phyloP scores from a whole-genome alignment of 352 stramenopile genomes.

The Globisporangium irregulare region DNA sequence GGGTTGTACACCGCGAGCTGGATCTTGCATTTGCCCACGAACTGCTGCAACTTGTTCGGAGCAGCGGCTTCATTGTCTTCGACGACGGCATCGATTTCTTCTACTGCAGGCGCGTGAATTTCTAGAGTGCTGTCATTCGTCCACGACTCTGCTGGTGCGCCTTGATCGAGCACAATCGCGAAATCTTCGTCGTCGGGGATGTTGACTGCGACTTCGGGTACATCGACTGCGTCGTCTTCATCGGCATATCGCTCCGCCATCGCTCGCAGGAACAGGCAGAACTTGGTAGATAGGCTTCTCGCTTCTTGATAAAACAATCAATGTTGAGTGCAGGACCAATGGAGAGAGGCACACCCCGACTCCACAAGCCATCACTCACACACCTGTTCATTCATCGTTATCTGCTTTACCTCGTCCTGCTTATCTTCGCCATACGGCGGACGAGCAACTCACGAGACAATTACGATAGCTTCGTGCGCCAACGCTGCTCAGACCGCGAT shows the following conservation, averaged over 20 bases:
- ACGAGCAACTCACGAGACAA: neutral
- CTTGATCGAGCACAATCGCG: neutral
- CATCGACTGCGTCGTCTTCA: neutral
- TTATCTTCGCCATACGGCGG: neutral
- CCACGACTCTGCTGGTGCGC: neutral
- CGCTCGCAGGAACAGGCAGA: neutral
- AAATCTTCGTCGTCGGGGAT: conserved; percentile 11
- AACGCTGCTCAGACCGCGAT: neutral
- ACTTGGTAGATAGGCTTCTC: neutral
- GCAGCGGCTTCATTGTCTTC: neutral
- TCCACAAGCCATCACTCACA: neutral
- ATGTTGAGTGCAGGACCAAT: neutral
- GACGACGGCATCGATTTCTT: neutral
- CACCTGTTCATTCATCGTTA: neutral
- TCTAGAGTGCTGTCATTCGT: neutral
- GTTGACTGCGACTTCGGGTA: neutral
- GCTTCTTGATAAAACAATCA: neutral
- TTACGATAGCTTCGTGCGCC: neutral
- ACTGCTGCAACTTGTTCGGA: conserved; percentile 1
- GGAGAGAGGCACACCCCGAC: neutral
- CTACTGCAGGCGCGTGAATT: neutral
- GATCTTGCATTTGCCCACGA: conserved; percentile 15
- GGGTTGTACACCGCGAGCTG: conserved; percentile 18
- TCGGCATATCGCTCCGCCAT: neutral
- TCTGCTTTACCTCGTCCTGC: neutral